phyloP scores from a whole-genome alignment of 192 early-diverging fungal genomes.

The Paraglomus brasilianum region DNA sequence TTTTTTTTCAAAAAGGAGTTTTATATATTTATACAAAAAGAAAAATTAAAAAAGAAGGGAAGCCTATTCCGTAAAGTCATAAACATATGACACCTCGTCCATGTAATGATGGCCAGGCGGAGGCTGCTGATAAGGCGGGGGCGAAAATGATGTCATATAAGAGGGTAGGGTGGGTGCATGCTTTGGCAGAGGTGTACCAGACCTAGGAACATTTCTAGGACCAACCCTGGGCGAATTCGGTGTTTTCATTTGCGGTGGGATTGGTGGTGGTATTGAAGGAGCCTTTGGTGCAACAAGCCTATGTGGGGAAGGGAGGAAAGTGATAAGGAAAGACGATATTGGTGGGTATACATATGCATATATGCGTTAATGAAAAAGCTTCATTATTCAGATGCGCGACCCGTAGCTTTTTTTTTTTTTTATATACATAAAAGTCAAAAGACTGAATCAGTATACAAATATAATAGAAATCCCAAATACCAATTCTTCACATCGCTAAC shows the following conservation, averaged over 20 bases:
- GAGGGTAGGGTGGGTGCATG: background rate
- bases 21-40: no score
- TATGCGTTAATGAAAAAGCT: background rate
- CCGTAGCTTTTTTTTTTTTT: background rate
- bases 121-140: background rate
- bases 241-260: background rate
- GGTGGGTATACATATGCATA: background rate
- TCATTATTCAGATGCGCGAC: background rate
- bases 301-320: background rate
- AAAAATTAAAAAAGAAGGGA: no score
- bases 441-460: background rate
- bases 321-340: background rate
- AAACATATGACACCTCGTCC: background rate
- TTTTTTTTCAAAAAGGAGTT: no score
- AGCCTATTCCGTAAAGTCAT: no score
- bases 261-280: background rate
- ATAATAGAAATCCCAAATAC: no score
- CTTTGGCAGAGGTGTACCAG: background rate
- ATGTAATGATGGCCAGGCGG: background rate
- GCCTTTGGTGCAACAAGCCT: conserved; percentile 10
- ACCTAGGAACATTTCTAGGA: background rate
- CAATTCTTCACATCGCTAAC: background rate
- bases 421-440: background rate
- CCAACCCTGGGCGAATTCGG: background rate
- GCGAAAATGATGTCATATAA: background rate